phyloP scores from a whole-genome alignment of 2,329 filamentous ascomycete genomes.

The Penicillium occitanis region DNA sequence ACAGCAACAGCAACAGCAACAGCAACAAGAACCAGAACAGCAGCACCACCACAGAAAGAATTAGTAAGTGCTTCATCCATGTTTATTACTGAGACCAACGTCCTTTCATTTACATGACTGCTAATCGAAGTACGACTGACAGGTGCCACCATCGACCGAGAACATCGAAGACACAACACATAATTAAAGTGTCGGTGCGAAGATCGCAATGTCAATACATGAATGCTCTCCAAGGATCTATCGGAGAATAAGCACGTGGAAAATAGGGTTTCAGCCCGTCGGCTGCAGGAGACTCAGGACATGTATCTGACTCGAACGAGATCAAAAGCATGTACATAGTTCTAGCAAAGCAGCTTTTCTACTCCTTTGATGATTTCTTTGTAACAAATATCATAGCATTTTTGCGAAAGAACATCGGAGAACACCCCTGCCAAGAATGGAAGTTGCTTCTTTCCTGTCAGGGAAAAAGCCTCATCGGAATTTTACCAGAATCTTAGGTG shows the following conservation, averaged over 20 bases:
- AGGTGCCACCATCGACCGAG: not conserved
- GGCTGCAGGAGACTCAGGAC: not conserved
- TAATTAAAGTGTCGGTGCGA: not conserved
- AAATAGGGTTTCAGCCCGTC: constrained; percentile 1
- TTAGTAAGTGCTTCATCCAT: not conserved
- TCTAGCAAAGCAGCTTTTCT: not conserved
- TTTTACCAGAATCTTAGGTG: not conserved
- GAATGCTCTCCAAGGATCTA: not conserved
- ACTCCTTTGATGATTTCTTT: not conserved
- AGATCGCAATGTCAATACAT: not conserved
- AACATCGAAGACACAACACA: not conserved
- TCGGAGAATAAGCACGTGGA: not conserved
- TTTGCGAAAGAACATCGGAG: not conserved
- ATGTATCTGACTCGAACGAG: not conserved
- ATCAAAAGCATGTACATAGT: not conserved
- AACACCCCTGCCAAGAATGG: not conserved
- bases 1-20: not conserved
- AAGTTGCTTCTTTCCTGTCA: not conserved
- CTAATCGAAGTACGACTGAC: not conserved
- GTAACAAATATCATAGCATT: not conserved
- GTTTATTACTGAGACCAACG: not conserved
- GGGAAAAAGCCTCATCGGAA: not conserved
- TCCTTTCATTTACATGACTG: not conserved
- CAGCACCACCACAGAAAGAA: not conserved
- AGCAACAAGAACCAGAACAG: not conserved